These are phyloP conservation scores for Aspergillus asperescens DNA, from an alignment of 495 filamentous ascomycete species.

Conservation along the genomic window DNA sequence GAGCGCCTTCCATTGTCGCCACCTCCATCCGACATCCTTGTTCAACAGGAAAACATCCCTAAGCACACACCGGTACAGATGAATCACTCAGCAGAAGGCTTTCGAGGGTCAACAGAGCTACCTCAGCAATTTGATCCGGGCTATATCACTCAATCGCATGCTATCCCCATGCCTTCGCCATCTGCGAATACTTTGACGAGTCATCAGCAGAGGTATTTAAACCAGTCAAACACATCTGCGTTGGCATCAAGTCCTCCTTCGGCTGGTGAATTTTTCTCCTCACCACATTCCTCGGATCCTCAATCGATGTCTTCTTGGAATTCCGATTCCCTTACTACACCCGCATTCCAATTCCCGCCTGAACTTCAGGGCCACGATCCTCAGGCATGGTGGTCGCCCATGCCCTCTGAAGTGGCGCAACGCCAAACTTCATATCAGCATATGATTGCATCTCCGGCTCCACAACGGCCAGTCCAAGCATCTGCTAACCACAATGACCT, in stretches of 20 bases:
- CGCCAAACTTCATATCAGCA: slow-evolving; percentile 36
- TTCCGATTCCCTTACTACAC: slow-evolving; percentile 36
- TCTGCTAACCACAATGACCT: slow-evolving; percentile 33
- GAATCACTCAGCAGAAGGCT: slow-evolving; percentile 13
- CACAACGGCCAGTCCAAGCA: slow-evolving; percentile 29
- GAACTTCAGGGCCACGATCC: slow-evolving; percentile 37
- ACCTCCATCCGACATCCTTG: slow-evolving; percentile 39
- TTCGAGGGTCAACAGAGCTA: slow-evolving; percentile 30
- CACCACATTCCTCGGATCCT: slow-evolving; percentile 41
- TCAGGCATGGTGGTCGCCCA: slow-evolving; percentile 42
- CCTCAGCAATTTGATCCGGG: slow-evolving; percentile 32
- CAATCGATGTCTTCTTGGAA: slow-evolving; percentile 45
- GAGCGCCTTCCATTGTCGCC: slow-evolving; percentile 43
- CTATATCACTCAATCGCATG: slow-evolving; percentile 35
- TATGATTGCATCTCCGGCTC: slow-evolving; percentile 31
- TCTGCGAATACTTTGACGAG: slow-evolving; percentile 25
- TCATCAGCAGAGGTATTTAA: slow-evolving; percentile 38
- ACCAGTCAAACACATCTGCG: slow-evolving; percentile 27
- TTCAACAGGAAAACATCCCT: slow-evolving; percentile 38
- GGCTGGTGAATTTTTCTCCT: slow-evolving; percentile 42
- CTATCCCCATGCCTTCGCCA: slow-evolving; percentile 38
- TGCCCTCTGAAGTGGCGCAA: slow-evolving; percentile 35
- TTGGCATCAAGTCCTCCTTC: slow-evolving; percentile 42
- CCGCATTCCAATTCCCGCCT: slow-evolving; percentile 37
- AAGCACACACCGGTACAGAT: slow-evolving; percentile 20